A percentile compares a stretch with the other conserved stretches of the same genome.
These are phyloP conservation scores for Lanmaoa rubissima DNA, from an alignment of 768 basidiomycete genomes.

Conservation along the genomic window DNA sequence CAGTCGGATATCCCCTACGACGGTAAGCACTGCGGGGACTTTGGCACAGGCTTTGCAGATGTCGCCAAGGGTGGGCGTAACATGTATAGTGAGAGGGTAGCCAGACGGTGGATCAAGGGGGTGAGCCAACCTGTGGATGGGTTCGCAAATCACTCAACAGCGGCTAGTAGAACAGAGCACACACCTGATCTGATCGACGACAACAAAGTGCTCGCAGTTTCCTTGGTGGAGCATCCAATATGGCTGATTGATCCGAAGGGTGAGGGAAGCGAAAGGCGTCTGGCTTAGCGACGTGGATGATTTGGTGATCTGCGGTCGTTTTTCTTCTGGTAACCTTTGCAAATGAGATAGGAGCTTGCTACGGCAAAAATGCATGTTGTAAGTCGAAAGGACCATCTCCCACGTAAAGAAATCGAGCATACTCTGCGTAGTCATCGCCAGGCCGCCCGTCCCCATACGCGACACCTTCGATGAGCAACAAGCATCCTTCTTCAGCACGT, in stretches of 20 bases:
- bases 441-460: slow-evolving; percentile 55
- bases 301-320: slow-evolving; percentile 33
- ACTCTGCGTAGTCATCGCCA: slow-evolving; percentile 58
- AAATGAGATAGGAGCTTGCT: slow-evolving; percentile 50
- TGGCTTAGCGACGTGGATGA: slow-evolving; percentile 45
- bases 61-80: slow-evolving; percentile 59
- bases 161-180: background rate
- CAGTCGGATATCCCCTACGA: slow-evolving; percentile 69
- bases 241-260: slow-evolving; percentile 66
- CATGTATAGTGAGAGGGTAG: slow-evolving; percentile 68
- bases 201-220: slow-evolving; percentile 78
- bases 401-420: slow-evolving; percentile 21
- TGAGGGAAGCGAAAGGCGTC: slow-evolving; percentile 51
- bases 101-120: slow-evolving; percentile 51
- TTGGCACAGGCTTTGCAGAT: slow-evolving; percentile 68
- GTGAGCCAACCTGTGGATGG: slow-evolving; percentile 50
- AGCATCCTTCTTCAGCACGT: slow-evolving; percentile 35
- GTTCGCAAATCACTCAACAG: slow-evolving; percentile 4
- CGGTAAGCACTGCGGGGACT: slow-evolving; percentile 64
- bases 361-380: background rate
- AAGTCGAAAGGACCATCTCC: background rate
- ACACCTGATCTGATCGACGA: slow-evolving; percentile 72
- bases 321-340: slow-evolving; percentile 32
- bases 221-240: slow-evolving; percentile 83
- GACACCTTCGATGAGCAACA: slow-evolving; percentile 61